A percentile compares a stretch with the other conserved stretches of the same genome.
Evolutionary conservation across 208 protist genomes (phyloP).

Genomic region (Trypanosoma congolense): DNA sequence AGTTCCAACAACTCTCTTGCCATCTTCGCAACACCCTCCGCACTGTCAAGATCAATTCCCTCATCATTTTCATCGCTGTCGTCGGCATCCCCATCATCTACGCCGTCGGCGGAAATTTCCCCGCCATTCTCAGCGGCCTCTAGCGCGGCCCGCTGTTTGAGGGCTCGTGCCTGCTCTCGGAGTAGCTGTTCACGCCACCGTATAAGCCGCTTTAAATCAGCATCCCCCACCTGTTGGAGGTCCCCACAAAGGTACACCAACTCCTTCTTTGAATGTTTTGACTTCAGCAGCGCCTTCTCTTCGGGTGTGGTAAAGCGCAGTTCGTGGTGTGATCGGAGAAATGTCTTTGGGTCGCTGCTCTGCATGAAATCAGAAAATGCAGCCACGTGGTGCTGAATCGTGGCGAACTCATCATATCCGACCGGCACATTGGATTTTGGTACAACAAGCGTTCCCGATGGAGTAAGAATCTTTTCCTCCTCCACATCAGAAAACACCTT

Average conservation of each 20-base stretch:
- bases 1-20: slow-evolving; percentile 81
- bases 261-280: slow-evolving; percentile 88
- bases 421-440: slow-evolving; percentile 74
- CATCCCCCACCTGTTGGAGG: slow-evolving; percentile 93
- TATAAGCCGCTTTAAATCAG: slow-evolving; percentile 89
- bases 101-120: slow-evolving; percentile 6
- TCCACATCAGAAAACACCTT: slow-evolving; percentile 94
- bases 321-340: slow-evolving; percentile 86
- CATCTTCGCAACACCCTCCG: slow-evolving; percentile 76
- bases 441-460: slow-evolving; percentile 59
- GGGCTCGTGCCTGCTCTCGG: slow-evolving; percentile 36
- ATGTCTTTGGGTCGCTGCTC: slow-evolving; percentile 80
- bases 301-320: slow-evolving; percentile 85
- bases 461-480: slow-evolving; percentile 78
- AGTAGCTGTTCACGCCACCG: slow-evolving; percentile 92
- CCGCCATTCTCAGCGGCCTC: slow-evolving; percentile 11
- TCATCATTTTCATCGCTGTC: too few relatives aligned
- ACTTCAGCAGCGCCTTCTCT: slow-evolving; percentile 69
- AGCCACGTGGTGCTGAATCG: slow-evolving; percentile 65
- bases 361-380: slow-evolving; percentile 90
- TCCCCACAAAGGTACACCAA: slow-evolving; percentile 90
- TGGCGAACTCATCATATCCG: slow-evolving; percentile 91
- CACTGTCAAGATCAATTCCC: slow-evolving; percentile 78
- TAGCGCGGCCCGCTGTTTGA: slow-evolving; percentile 19
- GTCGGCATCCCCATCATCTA: slow-evolving; percentile 28